Evolutionary conservation across 1,139 yeast species (phyloP), one percentile per base, ranked within the genome.

Genomic region (Nakaseomyces delphensis): DNA sequence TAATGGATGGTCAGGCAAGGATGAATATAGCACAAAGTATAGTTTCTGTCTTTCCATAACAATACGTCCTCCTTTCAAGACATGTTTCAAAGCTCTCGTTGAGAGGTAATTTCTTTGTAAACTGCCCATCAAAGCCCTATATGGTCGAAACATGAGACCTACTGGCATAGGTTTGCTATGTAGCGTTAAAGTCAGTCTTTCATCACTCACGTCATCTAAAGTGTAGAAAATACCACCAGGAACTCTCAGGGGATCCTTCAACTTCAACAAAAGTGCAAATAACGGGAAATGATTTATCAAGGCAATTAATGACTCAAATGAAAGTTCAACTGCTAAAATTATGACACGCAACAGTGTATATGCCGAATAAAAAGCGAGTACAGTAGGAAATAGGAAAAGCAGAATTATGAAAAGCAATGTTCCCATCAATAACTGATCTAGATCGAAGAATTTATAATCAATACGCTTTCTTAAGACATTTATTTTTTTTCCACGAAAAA

Each of bases 401-500:
- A 86, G 67, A 14, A 89, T 76, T 48, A 93, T 86, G 64, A 91
- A 91, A 25, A 91, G 63, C 45, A 93, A 71, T 0, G 96, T 91
- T 0, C 98, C 98, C 60, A 91, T 67, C 42, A 93, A 67, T 45
- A 91, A 68, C 56, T 89, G 96, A 59, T 91, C 96, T 29, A 89
- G 67, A 46, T 84, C 91, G 59, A 84, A 89, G 52, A 75, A 72
- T 50, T 80, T 77, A n/a, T 83, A 77, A 60, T 93, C 99, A 33
- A 87, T 79, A 67, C 98, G 78, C 45, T 83, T 72, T 51, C 97
- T 73, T 52, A 93, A 66, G 1, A 83, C 77, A 57, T 93, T 93
- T 51, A 77, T 81, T 63, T 89, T 87, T 60, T 83, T 84, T 1
- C 99, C 99, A 46, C 94, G 74, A 54, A 93, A 89, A 35, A 93